These are phyloP conservation scores for Anthostomella pinea DNA, from an alignment of 2,329 filamentous ascomycete species.

Conservation along the genomic window DNA sequence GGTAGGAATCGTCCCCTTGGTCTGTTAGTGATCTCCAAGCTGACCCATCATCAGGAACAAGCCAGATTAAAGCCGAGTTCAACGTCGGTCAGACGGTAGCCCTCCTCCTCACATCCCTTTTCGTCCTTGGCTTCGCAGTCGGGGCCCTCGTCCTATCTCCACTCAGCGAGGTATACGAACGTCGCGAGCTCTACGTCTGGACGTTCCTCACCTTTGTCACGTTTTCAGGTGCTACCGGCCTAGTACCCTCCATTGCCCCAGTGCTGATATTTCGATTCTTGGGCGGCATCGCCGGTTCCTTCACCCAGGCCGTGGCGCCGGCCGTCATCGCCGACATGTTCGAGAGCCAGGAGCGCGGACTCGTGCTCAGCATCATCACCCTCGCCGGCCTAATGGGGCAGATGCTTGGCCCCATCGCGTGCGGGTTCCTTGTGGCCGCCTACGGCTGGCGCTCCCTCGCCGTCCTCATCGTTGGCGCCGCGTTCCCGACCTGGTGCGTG, in stretches of 20 bases:
- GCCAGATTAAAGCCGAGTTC: slow-evolving; percentile 37
- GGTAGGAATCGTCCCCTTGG: slow-evolving; percentile 23
- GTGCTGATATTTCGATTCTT: slow-evolving; percentile 9
- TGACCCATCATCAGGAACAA: slow-evolving; percentile 28
- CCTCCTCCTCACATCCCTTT: slow-evolving; percentile 32
- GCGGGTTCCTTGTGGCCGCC: slow-evolving; percentile 16
- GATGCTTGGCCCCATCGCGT: slow-evolving; percentile 19
- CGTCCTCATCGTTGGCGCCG: slow-evolving; percentile 13
- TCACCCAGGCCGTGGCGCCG: slow-evolving; percentile 10
- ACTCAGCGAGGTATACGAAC: slow-evolving; percentile 31
- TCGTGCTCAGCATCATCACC: slow-evolving; percentile 11
- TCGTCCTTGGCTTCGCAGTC: slow-evolving; percentile 29
- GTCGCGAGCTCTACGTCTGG: slow-evolving; percentile 15
- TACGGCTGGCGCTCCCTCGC: slow-evolving; percentile 19
- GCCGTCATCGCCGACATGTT: slow-evolving; percentile 12
- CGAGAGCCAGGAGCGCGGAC: slow-evolving; percentile 8
- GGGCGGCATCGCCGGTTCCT: slow-evolving; percentile 8
- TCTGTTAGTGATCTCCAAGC: neutral
- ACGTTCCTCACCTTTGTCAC: slow-evolving; percentile 7
- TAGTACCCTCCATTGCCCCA: slow-evolving; percentile 5
- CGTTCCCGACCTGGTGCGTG: slow-evolving; percentile 9
- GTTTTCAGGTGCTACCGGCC: slow-evolving; percentile 5
- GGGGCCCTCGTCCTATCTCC: slow-evolving; percentile 32
- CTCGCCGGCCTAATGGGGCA: slow-evolving; percentile 21
- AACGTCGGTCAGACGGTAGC: slow-evolving; percentile 37